A percentile compares a stretch with the other conserved stretches of the same genome.
Evolutionary conservation across 2,329 filamentous ascomycete species (phyloP).

Genomic region (Fusarium sarcochroum): DNA sequence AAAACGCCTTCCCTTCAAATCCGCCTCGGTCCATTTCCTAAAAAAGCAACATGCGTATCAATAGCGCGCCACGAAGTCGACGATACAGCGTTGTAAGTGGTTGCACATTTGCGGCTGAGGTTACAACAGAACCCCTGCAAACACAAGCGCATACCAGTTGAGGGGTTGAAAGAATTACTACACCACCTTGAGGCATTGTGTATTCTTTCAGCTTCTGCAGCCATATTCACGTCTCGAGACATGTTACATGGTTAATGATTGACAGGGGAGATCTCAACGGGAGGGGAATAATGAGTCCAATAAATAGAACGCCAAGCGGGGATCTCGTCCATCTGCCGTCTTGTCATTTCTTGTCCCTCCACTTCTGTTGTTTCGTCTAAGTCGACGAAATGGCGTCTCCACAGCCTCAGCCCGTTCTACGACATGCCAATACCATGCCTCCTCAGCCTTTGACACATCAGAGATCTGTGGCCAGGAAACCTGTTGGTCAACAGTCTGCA

Average conservation of each 20-base stretch:
- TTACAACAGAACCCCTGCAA: conserved; percentile 7
- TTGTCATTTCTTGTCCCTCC: conserved; percentile 29
- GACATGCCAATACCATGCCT: conserved; percentile 9
- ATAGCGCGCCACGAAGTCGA: conserved; percentile 36
- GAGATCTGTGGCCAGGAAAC: conserved; percentile 33
- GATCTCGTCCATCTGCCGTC: conserved; percentile 15
- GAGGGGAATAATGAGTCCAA: not conserved
- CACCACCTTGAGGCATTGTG: not conserved
- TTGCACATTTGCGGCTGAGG: conserved; percentile 35
- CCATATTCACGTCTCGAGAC: conserved; percentile 2
- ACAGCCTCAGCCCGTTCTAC: conserved; percentile 21
- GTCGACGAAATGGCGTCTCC: conserved; percentile 32
- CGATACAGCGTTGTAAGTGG: conserved; percentile 15
- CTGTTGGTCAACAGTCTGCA: conserved; percentile 10
- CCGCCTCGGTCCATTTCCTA: conserved; percentile 12
- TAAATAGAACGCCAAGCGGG: conserved; percentile 33
- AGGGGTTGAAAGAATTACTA: conserved; percentile 25
- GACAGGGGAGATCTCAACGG: conserved; percentile 10
- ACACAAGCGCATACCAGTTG: conserved; percentile 14
- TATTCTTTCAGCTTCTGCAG: conserved; percentile 23
- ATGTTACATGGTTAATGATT: conserved; percentile 5
- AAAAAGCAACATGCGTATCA: conserved; percentile 19
- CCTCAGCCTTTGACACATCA: conserved; percentile 31
- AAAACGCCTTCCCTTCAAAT: conserved; percentile 12
- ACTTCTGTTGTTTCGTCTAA: conserved; percentile 15